These are phyloP conservation scores for Fusarium sterilihyphosum DNA, from an alignment of 2,329 filamentous ascomycete species.

Conservation along the genomic window DNA sequence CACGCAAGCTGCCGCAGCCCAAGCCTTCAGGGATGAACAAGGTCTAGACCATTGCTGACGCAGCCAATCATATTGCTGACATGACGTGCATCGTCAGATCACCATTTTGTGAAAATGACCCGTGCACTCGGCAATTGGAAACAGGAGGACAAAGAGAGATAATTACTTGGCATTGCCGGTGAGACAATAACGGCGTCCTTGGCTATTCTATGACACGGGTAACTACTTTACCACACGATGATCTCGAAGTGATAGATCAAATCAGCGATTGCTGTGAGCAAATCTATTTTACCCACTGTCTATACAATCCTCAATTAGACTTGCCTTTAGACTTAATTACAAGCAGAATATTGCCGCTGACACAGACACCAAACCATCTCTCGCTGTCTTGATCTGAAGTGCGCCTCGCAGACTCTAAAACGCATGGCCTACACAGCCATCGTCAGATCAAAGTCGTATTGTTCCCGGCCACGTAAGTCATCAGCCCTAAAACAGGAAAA, in stretches of 20 bases:
- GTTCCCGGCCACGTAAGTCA: neutral
- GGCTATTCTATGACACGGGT: accelerated
- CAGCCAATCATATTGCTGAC: neutral
- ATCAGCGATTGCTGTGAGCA: accelerated
- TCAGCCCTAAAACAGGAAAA: neutral
- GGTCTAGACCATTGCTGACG: neutral
- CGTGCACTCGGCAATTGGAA: neutral
- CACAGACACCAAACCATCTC: accelerated
- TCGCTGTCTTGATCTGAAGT: neutral
- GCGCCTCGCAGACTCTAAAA: neutral
- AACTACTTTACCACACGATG: too few species aligned
- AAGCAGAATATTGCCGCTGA: too few species aligned
- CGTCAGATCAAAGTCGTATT: neutral
- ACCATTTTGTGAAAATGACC: neutral
- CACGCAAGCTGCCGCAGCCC: neutral
- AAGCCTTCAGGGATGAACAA: neutral
- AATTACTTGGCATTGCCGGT: accelerated
- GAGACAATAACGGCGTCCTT: accelerated
- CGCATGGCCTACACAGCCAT: neutral
- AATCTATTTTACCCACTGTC: accelerated
- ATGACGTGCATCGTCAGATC: neutral
- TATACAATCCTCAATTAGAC: neutral
- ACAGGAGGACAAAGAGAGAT: neutral
- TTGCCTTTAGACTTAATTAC: neutral
- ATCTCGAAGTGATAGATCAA: accelerated